Evolutionary conservation across 139 green algal species (phyloP).

Genomic region (Parachlorella kessleri): DNA sequence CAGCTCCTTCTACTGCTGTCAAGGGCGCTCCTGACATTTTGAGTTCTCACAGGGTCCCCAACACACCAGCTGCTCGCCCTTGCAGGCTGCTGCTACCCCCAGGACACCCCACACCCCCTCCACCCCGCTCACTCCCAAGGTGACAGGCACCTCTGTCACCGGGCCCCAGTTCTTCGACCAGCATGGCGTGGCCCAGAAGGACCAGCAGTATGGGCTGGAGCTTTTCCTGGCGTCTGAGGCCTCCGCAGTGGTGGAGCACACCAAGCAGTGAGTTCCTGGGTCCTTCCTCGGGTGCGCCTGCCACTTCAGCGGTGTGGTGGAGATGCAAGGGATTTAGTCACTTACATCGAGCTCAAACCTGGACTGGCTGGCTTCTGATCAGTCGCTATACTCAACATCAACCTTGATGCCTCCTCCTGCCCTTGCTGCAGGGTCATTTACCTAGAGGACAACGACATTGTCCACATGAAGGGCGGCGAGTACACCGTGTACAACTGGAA

Average conservation of each 20-base stretch:
- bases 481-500: slow-evolving; percentile 81
- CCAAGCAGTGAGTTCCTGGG: slow-evolving; percentile 67
- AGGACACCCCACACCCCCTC: slow-evolving; percentile 28
- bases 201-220: slow-evolving; percentile 69
- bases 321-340: too few species aligned
- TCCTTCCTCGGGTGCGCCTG: too few species aligned
- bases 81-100: slow-evolving; percentile 23
- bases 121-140: slow-evolving; percentile 45
- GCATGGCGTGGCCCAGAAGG: neutral
- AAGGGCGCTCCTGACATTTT: too few species aligned
- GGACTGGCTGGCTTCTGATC: too few species aligned
- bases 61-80: too few species aligned
- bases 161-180: slow-evolving; percentile 37
- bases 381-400: too few species aligned
- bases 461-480: slow-evolving; percentile 76
- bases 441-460: slow-evolving; percentile 96
- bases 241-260: slow-evolving; percentile 97
- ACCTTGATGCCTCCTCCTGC: too few species aligned
- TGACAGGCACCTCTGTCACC: slow-evolving; percentile 32
- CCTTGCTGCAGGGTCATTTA: slow-evolving; percentile 77
- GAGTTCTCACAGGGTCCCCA: too few species aligned
- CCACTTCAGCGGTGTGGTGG: too few species aligned
- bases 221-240: slow-evolving; percentile 96
- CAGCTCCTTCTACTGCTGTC: too few species aligned
- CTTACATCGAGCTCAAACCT: too few species aligned